Evolutionary conservation across 2,329 filamentous ascomycete species (phyloP), one percentile per base, ranked within the genome.

Genomic region (Botrytis fragariae): DNA sequence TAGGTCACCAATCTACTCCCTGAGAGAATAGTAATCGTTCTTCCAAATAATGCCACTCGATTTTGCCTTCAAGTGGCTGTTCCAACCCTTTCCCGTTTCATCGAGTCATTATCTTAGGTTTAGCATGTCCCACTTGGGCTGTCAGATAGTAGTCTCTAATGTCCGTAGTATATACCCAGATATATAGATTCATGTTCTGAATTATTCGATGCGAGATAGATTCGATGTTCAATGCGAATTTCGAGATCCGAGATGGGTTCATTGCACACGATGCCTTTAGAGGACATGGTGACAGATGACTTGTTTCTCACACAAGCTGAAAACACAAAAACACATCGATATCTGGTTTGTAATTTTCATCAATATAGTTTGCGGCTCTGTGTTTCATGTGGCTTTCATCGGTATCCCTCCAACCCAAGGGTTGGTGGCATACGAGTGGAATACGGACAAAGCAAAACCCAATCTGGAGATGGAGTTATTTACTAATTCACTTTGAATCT

Each of bases 1-100:
- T 12, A 6, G 7, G 6, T 29, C 14, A 18, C 7, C 14, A 57
- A 57, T 57, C 6, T 29, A 18, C 0, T 2, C 3, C n/a, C 2
- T 14, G 1, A 57, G n/a, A 1, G 14, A 57, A 1, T 2, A 18
- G n/a, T 2, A 29, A 5, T 57, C 25, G 3, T 18, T 57, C 0
- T 57, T 14, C 25, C 14, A 1, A 4, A 29, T 18, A 57, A 29
- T 4, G 9, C n/a, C 51, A 57, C 2, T 3, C 6, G 0, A 57
- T 32, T 57, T 32, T 12, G n/a, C n/a, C 5, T 57, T 57, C 16
- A n/a, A 29, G 14, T 12, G 0, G n/a, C n/a, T 32, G 14, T 57
- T 29, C 14, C 14, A 54, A n/a, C 51, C 51, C 51, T 54, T 29
- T 57, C 14, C 16, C 51, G 8, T 18, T 32, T 6, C 7, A 29